Conservation (phyloP, 495 filamentous ascomycete genomes). For the Cercophora newfieldiana region DNA sequence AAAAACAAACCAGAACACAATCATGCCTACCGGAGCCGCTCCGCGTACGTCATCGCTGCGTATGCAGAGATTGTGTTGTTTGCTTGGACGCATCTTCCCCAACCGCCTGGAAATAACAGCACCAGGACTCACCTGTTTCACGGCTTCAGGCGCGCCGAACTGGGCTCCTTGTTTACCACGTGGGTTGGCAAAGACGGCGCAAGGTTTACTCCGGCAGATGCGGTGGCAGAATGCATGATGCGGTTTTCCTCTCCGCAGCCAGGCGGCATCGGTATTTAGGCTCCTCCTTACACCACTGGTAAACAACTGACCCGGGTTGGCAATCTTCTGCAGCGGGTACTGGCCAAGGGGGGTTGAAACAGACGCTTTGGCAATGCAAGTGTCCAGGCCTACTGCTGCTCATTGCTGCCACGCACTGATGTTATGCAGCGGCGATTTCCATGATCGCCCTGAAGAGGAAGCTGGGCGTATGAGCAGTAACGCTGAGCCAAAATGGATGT, state of each 20-base stretch:
- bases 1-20: not conserved
- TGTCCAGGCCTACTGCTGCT: not conserved
- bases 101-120: not conserved
- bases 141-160: conserved; percentile 14
- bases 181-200: not conserved
- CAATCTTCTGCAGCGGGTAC: not conserved
- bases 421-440: not conserved
- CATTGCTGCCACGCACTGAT: not conserved
- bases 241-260: not conserved
- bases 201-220: conserved; percentile 6
- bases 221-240: not conserved
- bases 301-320: conserved; percentile 9
- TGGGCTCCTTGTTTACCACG: not conserved
- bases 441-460: not conserved
- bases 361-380: not conserved
- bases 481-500: not conserved
- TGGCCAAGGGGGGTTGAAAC: not conserved
- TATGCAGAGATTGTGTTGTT: not conserved
- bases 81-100: not conserved
- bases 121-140: not conserved
- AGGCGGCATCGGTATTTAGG: not conserved
- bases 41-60: not conserved
- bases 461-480: not conserved
- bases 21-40: not conserved
- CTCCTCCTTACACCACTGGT: not conserved